Evolutionary conservation across 1,284 basidiomycete species (phyloP).

Genomic region (Heimioporus retisporus): DNA sequence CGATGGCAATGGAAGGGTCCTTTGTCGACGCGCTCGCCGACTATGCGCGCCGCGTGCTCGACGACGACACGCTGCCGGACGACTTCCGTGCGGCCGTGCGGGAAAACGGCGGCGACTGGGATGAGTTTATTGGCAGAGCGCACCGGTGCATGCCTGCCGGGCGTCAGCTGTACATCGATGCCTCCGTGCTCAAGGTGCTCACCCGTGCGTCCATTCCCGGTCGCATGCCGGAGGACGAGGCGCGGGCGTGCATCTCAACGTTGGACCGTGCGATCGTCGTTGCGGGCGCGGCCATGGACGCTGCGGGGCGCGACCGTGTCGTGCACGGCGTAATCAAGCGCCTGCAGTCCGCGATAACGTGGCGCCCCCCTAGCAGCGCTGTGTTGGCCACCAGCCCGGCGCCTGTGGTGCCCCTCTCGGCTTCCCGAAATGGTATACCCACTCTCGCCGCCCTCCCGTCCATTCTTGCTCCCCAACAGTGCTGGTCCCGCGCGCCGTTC

Average conservation of each 20-base stretch:
- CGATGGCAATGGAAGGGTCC: conserved; percentile 12
- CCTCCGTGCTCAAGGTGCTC: conserved; percentile 65
- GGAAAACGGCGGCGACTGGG: conserved; percentile 3
- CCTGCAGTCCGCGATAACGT: conserved; percentile 49
- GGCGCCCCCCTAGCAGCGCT: conserved; percentile 25
- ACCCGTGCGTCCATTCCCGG: conserved; percentile 46
- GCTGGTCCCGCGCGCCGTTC: conserved; percentile 69
- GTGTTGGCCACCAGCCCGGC: conserved; percentile 20
- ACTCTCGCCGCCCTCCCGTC: conserved; percentile 61
- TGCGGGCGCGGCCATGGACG: conserved; percentile 78
- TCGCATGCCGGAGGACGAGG: conserved; percentile 34
- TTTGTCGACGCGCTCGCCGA: conserved; percentile 4
- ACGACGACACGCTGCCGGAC: neutral
- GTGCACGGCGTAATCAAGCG: conserved; percentile 68
- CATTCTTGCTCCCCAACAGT: conserved; percentile 60
- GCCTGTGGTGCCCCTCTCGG: conserved; percentile 24
- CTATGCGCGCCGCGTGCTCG: conserved; percentile 31
- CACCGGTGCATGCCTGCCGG: conserved; percentile 50
- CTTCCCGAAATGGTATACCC: conserved; percentile 47
- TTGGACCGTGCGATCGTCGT: conserved; percentile 89
- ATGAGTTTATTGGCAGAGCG: conserved; percentile 45
- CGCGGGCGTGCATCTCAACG: conserved; percentile 56
- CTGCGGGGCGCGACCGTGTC: conserved; percentile 62
- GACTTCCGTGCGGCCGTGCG: conserved; percentile 26
- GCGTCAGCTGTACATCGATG: conserved; percentile 73